These are phyloP conservation scores for Lagerstroemia fauriei DNA, from an alignment of 441 rosid species.

Conservation along the genomic window DNA sequence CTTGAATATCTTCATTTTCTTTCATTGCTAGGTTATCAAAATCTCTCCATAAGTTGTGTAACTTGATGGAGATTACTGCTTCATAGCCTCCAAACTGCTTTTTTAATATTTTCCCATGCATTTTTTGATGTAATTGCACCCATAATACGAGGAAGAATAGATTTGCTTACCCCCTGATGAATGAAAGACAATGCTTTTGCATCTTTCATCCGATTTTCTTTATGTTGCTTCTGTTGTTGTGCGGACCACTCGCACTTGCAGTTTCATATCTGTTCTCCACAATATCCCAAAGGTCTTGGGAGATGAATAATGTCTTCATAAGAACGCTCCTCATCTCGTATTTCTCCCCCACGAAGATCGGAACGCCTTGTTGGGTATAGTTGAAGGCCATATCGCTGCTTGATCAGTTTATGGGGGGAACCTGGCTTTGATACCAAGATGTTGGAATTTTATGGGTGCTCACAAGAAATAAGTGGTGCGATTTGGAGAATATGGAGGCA, in stretches of 20 bases:
- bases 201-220: too few species aligned
- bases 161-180: too few species aligned
- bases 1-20: background rate
- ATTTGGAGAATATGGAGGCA: too few species aligned
- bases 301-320: conserved; percentile 5
- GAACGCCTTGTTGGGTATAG: background rate
- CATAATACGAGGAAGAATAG: background rate
- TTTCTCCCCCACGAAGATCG: background rate
- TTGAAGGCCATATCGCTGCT: background rate
- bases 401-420: background rate
- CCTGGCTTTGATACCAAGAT: conserved; percentile 1
- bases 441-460: background rate
- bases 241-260: background rate
- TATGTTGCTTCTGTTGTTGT: too few species aligned
- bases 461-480: too few species aligned
- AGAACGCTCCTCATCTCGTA: background rate
- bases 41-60: background rate
- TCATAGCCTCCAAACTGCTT: background rate
- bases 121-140: background rate
- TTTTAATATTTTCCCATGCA: background rate
- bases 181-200: too few species aligned
- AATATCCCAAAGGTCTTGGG: conserved; percentile 5
- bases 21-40: background rate
- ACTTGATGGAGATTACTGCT: background rate
- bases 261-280: background rate